phyloP scores from a whole-genome alignment of 108 stramenopile genomes.

The Nannochloropsis salina region DNA sequence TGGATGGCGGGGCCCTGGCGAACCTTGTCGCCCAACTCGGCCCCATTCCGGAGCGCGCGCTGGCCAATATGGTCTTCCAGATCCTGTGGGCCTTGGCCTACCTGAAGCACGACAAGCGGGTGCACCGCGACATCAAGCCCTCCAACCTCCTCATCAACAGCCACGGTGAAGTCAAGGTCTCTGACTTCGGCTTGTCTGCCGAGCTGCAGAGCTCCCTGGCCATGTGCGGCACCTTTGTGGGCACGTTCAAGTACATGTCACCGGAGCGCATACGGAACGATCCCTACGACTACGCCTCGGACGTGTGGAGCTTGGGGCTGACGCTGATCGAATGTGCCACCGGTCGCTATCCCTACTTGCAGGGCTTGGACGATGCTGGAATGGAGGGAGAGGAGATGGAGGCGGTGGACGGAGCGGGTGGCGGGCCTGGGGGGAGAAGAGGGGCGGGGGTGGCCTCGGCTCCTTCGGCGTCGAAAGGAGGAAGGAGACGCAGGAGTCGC shows the following conservation, averaged over 20 bases:
- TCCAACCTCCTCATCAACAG: conserved; percentile 59
- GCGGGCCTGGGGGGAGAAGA: background rate
- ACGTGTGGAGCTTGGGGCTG: conserved; percentile 58
- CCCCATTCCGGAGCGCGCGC: conserved; percentile 52
- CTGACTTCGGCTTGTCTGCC: conserved; percentile 51
- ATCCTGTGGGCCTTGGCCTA: conserved; percentile 59
- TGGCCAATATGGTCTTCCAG: conserved; percentile 57
- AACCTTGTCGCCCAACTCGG: conserved; percentile 52
- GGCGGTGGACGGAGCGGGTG: background rate
- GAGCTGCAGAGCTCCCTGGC: conserved; percentile 55
- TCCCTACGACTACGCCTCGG: conserved; percentile 49
- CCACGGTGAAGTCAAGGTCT: conserved; percentile 56
- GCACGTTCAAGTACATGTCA: conserved; percentile 64
- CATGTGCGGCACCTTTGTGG: conserved; percentile 61
- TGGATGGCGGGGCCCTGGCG: conserved; percentile 57
- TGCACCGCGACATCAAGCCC: conserved; percentile 61
- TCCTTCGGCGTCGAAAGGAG: background rate
- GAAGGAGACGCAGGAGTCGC: background rate
- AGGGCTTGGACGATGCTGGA: background rate
- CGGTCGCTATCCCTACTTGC: conserved; percentile 50
- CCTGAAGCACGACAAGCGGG: conserved; percentile 53
- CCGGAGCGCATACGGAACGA: conserved; percentile 55
- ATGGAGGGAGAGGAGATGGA: background rate
- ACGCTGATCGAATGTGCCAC: conserved; percentile 53
- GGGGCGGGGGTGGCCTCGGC: background rate